Evolutionary conservation across 2,329 filamentous ascomycete species (phyloP), one percentile per base, ranked within the genome.

Genomic region (Neonectria neomacrospora): DNA sequence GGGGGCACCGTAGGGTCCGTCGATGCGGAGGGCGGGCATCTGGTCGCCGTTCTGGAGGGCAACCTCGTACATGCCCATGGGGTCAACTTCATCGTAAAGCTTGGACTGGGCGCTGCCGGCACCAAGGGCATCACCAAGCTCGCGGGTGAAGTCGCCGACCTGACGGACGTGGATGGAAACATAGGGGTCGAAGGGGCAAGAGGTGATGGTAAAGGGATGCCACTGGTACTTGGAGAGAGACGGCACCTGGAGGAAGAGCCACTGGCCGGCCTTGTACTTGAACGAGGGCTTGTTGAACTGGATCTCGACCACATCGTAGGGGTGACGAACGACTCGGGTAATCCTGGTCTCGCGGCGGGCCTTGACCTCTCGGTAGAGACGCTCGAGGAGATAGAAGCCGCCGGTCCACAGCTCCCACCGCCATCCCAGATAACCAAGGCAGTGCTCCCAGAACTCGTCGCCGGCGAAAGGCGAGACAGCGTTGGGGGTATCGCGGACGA

Each of bases 181-280:
- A 75, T 98, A 98, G 1, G 93, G 92, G 73, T 99, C 96, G 75
- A 93, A 96, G 5, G 96, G 96, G 80, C 96, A 99, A 10, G 96
- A 98, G 2, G 96, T 99, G 79, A 99, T 98, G 75, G 96, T 99
- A 78, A 98, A 99, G 1, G 96, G 96, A 80, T 99, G 96, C 96
- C 96, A 99, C 82, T 99, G 94, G 75, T 93, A 90, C 72, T 85
- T 88, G 68, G 93, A 97, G 57, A 99, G 88, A 7, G 92, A 90
- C 0, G 96, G 96, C 23, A 97, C 90, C 78, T 98, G 95, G 63
- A 99, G 85, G 84, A 98, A 98, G 39, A 98, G 88, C 94, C 95
- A 99, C 81, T 99, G 96, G 32, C 96, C 96, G 14, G 96, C 91
- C 86, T 97, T 98, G 88, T 99, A 99, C 75, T 90, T 93, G 91